Base-by-base conservation (phyloP, 1,284 basidiomycete genomes). In the Ganoderma boninense region DNA sequence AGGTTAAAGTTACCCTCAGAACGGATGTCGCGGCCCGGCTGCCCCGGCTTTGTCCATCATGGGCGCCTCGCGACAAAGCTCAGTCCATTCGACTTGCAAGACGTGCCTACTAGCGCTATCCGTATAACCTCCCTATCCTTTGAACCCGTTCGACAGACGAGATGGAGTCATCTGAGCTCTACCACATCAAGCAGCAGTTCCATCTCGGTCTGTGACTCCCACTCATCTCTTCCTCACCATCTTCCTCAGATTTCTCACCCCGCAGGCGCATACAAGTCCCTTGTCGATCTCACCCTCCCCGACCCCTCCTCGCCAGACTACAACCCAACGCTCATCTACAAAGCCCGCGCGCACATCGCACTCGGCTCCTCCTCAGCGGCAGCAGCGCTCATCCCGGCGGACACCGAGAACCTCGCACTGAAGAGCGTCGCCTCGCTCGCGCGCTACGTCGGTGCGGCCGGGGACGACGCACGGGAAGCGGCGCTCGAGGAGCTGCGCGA, bases 151-250 rank as follows among this genome's bases (percentile, higher is more conserved):
- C 29, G 54, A n/a, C 23, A 4, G 6, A 23, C 57, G 64, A 38
- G 29, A 94, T 95, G 94, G 92, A 93, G 71, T 92, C 92, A n/a
- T 89, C 93, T 68, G 89, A 94, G 69, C 84, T 96, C 26, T 96
- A 95, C 82, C 89, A 93, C 80, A 84, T 94, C 79, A 95, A 94
- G 81, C 94, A 95, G 76, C 93, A 95, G 72, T 97, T 96, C 80
- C 88, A 91, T 69, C 89, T 96, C 38, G 92, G 93, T 92, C 78
- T 72, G 81, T 76, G 2, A 52, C n/a, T 59, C 35, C 29, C n/a
- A 29, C 11, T 3, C 23, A 18, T 38, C 38, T 16, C 13, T 23
- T 38, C 38, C 59, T 26, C 10, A 23, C 35, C 23, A 64, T 23
- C 60, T 61, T 61, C 62, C 61, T 71, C 63, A 69, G 62, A 66